These are phyloP conservation scores for Blastomyces parvus DNA, from an alignment of 2,329 filamentous ascomycete species.

Conservation along the genomic window DNA sequence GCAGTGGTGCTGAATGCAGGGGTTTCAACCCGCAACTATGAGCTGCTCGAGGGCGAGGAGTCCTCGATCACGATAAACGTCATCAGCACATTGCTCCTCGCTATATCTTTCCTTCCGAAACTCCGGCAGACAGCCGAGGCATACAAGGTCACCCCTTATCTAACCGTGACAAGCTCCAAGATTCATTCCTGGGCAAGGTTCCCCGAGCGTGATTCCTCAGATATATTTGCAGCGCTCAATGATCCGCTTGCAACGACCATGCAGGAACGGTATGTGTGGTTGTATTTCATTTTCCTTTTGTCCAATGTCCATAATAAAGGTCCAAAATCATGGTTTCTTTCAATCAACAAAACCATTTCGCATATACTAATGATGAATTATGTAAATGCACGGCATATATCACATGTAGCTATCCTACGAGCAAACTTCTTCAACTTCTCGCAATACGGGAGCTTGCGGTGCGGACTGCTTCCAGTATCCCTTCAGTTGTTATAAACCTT, in stretches of 20 bases:
- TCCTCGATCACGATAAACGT: constrained; percentile 42
- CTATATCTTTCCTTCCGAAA: constrained; percentile 13
- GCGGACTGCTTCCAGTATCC: constrained; percentile 8
- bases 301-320: not conserved
- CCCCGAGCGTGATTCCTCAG: constrained; percentile 14
- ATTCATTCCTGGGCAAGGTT: constrained; percentile 14
- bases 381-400: not conserved
- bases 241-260: constrained; percentile 8
- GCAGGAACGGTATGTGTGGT: constrained; percentile 12
- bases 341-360: not conserved
- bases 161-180: constrained; percentile 17
- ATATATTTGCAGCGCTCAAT: constrained; percentile 12
- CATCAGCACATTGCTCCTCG: constrained; percentile 43
- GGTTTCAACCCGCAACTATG: constrained; percentile 23
- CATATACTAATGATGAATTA: not conserved
- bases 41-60: constrained; percentile 36
- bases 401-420: constrained; percentile 9
- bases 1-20: constrained; percentile 33
- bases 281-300: too few species aligned
- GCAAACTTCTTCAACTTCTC: constrained; percentile 12
- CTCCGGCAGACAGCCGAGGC: not conserved
- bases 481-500: constrained; percentile 15
- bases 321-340: not conserved
- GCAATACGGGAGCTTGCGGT: constrained; percentile 9
- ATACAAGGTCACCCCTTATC: constrained; percentile 9